Base-by-base conservation (phyloP, 371 early-diverging fungal genomes). In the Mucor racemosus region DNA sequence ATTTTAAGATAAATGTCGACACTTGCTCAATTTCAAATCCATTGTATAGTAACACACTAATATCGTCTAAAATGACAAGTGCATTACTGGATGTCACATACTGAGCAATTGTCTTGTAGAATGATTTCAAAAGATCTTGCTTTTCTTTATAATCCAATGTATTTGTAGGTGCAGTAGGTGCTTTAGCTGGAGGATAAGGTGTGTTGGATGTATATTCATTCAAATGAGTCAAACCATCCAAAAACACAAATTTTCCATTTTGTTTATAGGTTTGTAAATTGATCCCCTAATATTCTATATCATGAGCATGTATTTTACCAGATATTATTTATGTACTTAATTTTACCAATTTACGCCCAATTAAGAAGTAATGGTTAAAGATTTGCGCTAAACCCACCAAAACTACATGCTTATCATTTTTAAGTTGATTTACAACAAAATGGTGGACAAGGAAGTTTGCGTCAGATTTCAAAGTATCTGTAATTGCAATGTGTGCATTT, bases 361-460 rank as follows among this genome's bases (percentile, higher is more conserved):
- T 82, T 44, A 83, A 72, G 57, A 85, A 79, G 71, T 90, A 90
- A 70, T 90, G 90, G 34, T 86, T 85, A 36, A 88, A 83, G 71
- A 86, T 87, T 50, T 90, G 89, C 7, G 88, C 80, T 9, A 92
- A 72, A 0, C 90, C 90, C 9, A 90, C 86, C 31, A 92, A 71
- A 15, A 90, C 76, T 13, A 89, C 90, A 48, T 72, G 76, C 15
- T 80, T 81, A 64, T 84, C 80, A 1, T 78, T 78, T 64, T 89
- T 87, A 11, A 92, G 62, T 26, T 88, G 89, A 68, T 89, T 88
- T 26, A 78, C 80, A 38, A 90, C 73, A 71, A 92, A 90, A 69
- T 90, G 91, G 58, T 92, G 89, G 34, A 92, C 56, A 40, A 92
- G 72, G 73, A 90, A 92, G 68, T 88, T 84, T 33, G 83, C 92